Conservation (phyloP, 257 asterid genomes). For the Gynochthodes officinalis region DNA sequence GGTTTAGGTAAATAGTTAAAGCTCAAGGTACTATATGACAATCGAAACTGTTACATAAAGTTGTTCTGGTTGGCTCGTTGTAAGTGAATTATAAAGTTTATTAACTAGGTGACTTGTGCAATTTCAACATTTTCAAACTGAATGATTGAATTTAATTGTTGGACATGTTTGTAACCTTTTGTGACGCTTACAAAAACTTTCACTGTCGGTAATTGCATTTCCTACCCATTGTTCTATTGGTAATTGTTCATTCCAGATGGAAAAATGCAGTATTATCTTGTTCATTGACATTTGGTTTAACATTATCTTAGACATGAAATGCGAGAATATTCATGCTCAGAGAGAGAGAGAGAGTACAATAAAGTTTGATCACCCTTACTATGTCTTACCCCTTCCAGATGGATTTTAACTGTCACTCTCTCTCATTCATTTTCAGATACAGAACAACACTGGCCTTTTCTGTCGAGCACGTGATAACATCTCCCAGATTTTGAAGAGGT, state of each 20-base stretch:
- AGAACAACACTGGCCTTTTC: conserved; percentile 66
- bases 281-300: background rate
- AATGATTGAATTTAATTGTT: background rate
- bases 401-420: background rate
- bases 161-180: too few relatives aligned
- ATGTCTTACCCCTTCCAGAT: background rate
- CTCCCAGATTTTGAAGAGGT: conserved; percentile 59
- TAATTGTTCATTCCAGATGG: background rate
- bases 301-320: background rate
- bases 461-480: conserved; percentile 77
- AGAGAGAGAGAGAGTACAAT: background rate
- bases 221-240: background rate
- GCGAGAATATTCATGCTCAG: background rate
- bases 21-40: background rate
- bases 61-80: background rate
- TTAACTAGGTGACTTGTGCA: background rate
- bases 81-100: background rate
- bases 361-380: background rate
- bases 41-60: background rate
- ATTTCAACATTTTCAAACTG: background rate
- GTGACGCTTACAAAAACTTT: background rate
- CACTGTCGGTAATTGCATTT: background rate
- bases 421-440: conserved; percentile 43
- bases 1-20: background rate
- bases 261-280: background rate